phyloP scores from a whole-genome alignment of 495 filamentous ascomycete species.

The Penicillium cosmopolitanum region DNA sequence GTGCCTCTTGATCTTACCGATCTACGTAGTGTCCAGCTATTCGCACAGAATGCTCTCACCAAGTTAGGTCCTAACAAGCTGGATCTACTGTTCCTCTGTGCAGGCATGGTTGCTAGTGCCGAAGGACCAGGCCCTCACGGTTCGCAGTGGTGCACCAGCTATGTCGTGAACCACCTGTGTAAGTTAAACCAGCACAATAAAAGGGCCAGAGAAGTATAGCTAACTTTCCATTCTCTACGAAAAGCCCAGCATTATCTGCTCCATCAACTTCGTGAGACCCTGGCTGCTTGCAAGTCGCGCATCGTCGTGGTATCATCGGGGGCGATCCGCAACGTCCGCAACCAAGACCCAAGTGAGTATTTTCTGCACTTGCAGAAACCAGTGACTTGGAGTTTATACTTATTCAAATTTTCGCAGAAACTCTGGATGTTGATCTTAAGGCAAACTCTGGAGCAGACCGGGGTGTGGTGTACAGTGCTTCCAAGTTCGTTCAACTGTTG shows the following conservation, averaged over 20 bases:
- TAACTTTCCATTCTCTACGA: neutral
- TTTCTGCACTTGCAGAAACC: neutral
- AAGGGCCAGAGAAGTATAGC: neutral
- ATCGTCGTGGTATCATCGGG: slow-evolving; percentile 36
- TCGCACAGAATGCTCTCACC: slow-evolving; percentile 25
- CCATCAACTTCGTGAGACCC: slow-evolving; percentile 28
- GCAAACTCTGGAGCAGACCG: slow-evolving; percentile 30
- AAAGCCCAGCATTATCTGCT: slow-evolving; percentile 34
- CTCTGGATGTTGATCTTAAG: slow-evolving; percentile 33
- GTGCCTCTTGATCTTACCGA: slow-evolving; percentile 29
- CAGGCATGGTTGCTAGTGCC: slow-evolving; percentile 25
- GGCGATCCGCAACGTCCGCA: slow-evolving; percentile 30
- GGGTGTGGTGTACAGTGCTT: slow-evolving; percentile 29
- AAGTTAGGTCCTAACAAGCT: slow-evolving; percentile 22
- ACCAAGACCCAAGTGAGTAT: slow-evolving; percentile 28
- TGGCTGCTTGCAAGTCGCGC: slow-evolving; percentile 29
- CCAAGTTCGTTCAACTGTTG: slow-evolving; percentile 32
- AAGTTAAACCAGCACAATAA: slow-evolving; percentile 11
- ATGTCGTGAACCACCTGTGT: slow-evolving; percentile 36
- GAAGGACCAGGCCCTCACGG: slow-evolving; percentile 30
- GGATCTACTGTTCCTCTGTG: slow-evolving; percentile 28
- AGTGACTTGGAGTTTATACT: too few relatives aligned
- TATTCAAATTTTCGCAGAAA: slow-evolving; percentile 14
- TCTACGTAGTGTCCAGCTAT: slow-evolving; percentile 30
- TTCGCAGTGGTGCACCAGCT: slow-evolving; percentile 31